Base-by-base conservation (phyloP, 2,329 filamentous ascomycete species). In the Sordariomycetes sp. region DNA sequence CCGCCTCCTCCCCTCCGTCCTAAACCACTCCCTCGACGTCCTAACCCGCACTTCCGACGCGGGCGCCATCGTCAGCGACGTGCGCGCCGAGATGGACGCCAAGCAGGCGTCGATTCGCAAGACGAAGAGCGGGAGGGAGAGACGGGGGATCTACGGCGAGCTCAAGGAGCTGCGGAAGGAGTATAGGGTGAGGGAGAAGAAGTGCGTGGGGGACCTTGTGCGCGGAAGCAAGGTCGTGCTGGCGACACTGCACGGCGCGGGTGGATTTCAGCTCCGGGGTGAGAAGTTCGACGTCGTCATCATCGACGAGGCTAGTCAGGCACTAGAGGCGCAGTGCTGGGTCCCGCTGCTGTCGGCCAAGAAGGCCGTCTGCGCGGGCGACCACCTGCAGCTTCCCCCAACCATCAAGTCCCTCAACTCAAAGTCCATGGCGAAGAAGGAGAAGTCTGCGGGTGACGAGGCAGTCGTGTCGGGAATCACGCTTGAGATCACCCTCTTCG, bases 291-390 rank as follows among this genome's bases (percentile, higher is more conserved):
- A 99, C 68, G 87, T 96, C 4, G 89, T 99, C 32, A 85, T 99
- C 60, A 90, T 99, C 58, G 94, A 99, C 65, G 94, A 99, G 72
- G 94, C 91, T 4, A 95, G 89, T 67, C 94, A 99, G 69, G 94
- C 94, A 1, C 76, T 97, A 10, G 94, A 99, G 71, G 91, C 94
- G 0, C 92, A 97, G 70, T 96, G 91, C 72, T 99, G 94, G 94
- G 91, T 97, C 55, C 85, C 94, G 12, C 72, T 99, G 53, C 72
- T 96, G 20, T 79, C 82, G 48, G 89, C 89, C 0, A 82, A 77
- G 62, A 97, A 96, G 73, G 85, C 90, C 10, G 85, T 99, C 10
- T 85, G 95, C 61, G 94, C 94, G 1, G 94, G 94, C 53, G 94
- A 99, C 67, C 94, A 97, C 69, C 74, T 97, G 56, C 94, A 99